Conservation (phyloP, 495 filamentous ascomycete species). For the Sporormia fimetaria region DNA sequence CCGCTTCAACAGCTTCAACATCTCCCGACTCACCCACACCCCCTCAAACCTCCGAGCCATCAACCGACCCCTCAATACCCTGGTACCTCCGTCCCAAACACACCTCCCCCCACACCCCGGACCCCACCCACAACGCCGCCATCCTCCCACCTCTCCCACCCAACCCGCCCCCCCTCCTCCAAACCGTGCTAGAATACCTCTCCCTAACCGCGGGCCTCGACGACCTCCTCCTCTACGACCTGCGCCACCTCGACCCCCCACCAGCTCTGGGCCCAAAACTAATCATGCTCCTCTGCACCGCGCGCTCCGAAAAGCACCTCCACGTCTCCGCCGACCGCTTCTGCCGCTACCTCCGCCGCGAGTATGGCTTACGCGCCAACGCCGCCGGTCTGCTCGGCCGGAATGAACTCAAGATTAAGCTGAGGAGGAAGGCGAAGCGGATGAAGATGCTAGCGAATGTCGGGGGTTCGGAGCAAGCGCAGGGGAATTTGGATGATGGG, state of each 20-base stretch:
- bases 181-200: slow-evolving; percentile 61
- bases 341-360: slow-evolving; percentile 70
- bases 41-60: background rate
- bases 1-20: no score
- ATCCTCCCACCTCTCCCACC: slow-evolving; percentile 62
- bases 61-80: slow-evolving; percentile 35
- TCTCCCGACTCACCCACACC: background rate
- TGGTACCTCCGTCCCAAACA: slow-evolving; percentile 75
- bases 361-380: slow-evolving; percentile 55
- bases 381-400: slow-evolving; percentile 84
- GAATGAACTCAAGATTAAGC: slow-evolving; percentile 79
- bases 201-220: slow-evolving; percentile 77
- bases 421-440: slow-evolving; percentile 66
- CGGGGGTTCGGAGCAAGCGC: slow-evolving; percentile 38
- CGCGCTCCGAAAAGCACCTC: slow-evolving; percentile 83
- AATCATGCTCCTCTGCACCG: slow-evolving; percentile 88
- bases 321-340: slow-evolving; percentile 84
- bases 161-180: slow-evolving; percentile 59
- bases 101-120: slow-evolving; percentile 38
- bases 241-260: slow-evolving; percentile 73
- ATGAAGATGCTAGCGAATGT: slow-evolving; percentile 59
- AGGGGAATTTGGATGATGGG: slow-evolving; percentile 54
- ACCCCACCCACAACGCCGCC: slow-evolving; percentile 43
- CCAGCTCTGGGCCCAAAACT: slow-evolving; percentile 77
- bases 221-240: slow-evolving; percentile 62